Evolutionary conservation across 495 filamentous ascomycete species (phyloP).

Genomic region (Lasiosphaeriaceae sp.): DNA sequence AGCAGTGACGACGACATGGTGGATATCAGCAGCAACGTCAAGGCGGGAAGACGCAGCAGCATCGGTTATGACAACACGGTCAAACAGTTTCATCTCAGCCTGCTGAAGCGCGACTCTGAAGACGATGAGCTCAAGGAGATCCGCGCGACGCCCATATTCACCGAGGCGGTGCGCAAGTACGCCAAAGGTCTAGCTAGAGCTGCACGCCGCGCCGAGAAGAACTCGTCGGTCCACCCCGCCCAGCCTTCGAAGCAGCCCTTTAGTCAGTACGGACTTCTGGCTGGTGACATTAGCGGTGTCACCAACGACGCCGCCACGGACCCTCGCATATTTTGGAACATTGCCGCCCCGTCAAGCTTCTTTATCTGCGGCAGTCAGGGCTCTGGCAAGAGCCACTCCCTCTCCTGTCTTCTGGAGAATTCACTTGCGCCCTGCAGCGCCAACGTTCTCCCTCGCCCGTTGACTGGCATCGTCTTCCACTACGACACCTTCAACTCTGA

Average conservation of each 20-base stretch:
- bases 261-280: slow-evolving; percentile 41
- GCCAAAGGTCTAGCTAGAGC: too few relatives aligned
- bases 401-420: slow-evolving; percentile 68
- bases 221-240: too few relatives aligned
- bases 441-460: slow-evolving; percentile 41
- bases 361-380: slow-evolving; percentile 80
- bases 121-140: slow-evolving; percentile 32
- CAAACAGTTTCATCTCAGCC: slow-evolving; percentile 10
- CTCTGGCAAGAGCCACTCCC: slow-evolving; percentile 70
- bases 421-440: slow-evolving; percentile 44
- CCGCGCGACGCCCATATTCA: slow-evolving; percentile 36
- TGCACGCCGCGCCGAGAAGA: too few relatives aligned
- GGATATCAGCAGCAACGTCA: too few relatives aligned
- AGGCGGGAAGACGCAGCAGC: too few relatives aligned
- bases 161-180: slow-evolving; percentile 30
- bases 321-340: slow-evolving; percentile 57
- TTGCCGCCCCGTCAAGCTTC: slow-evolving; percentile 59
- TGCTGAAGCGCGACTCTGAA: slow-evolving; percentile 16
- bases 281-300: slow-evolving; percentile 21
- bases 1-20: too few relatives aligned
- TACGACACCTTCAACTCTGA: slow-evolving; percentile 60
- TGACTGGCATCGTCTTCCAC: slow-evolving; percentile 66
- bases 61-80: slow-evolving; percentile 6
- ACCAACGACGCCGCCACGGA: slow-evolving; percentile 6
- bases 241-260: too few relatives aligned